These are phyloP conservation scores for Lentinula aciculospora DNA, from an alignment of 768 basidiomycete genomes.

Conservation along the genomic window DNA sequence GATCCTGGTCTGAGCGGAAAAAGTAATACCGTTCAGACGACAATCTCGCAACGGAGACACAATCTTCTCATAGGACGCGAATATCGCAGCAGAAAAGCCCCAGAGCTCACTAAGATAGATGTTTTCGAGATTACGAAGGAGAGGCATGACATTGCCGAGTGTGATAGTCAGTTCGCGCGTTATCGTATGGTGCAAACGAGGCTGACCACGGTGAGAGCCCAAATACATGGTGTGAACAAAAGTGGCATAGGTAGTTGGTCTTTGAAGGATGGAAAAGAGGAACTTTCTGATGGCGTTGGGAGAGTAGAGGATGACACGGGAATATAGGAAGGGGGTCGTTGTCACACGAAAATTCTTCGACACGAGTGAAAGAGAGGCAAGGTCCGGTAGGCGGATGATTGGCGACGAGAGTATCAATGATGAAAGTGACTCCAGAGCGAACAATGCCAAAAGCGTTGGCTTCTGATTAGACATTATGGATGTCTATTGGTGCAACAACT, in stretches of 20 bases:
- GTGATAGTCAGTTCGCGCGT: neutral
- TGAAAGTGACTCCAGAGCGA: neutral
- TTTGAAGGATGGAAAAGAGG: neutral
- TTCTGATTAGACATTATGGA: neutral
- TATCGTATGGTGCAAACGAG: neutral
- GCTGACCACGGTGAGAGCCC: neutral
- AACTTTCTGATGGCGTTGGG: neutral
- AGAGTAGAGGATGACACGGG: neutral
- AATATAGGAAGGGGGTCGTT: neutral
- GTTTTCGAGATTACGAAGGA: neutral
- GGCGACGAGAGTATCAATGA: neutral
- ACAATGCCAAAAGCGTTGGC: neutral
- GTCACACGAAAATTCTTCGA: neutral
- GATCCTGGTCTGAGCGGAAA: neutral
- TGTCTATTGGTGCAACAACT: neutral
- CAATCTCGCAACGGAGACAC: neutral
- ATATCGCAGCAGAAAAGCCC: conserved; percentile 3
- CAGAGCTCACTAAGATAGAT: neutral
- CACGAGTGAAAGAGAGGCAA: neutral
- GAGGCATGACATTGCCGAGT: neutral
- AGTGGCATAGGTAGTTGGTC: neutral
- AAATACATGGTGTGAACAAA: neutral
- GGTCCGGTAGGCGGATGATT: neutral
- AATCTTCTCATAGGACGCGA: neutral
- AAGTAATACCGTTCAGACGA: neutral